Evolutionary conservation across 2,329 filamentous ascomycete genomes (phyloP).

Genomic region (Fusarium sp.): DNA sequence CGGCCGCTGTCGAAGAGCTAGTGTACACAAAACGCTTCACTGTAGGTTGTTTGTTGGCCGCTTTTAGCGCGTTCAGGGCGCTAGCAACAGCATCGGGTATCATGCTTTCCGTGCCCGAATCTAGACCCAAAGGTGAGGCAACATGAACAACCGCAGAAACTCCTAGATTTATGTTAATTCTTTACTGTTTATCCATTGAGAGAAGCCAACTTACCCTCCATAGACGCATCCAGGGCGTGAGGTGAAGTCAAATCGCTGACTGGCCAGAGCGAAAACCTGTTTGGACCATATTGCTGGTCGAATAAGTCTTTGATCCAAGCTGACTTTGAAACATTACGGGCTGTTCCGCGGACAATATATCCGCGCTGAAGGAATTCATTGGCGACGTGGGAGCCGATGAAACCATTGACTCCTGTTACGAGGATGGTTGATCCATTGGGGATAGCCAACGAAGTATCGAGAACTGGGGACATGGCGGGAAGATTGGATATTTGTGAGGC

Average conservation of each 20-base stretch:
- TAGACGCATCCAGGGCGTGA: neutral
- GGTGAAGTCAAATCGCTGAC: neutral
- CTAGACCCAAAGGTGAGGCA: neutral
- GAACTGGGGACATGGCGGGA: neutral
- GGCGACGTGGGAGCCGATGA: neutral
- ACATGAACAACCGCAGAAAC: neutral
- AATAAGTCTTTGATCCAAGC: neutral
- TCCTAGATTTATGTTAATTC: too few species aligned
- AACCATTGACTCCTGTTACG: neutral
- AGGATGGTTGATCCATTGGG: neutral
- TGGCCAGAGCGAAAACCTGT: neutral
- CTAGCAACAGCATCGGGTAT: constrained; percentile 2
- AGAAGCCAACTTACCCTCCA: neutral
- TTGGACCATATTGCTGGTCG: neutral
- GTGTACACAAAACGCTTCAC: constrained; percentile 3
- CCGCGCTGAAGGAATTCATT: neutral
- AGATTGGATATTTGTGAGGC: too few species aligned
- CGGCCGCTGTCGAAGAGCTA: constrained; percentile 4
- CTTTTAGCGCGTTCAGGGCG: neutral
- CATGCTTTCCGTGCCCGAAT: neutral
- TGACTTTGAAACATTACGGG: rapidly evolving
- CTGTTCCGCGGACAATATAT: neutral
- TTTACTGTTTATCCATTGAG: too few species aligned
- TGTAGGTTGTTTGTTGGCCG: neutral
- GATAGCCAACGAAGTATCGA: neutral